Evolutionary conservation across 2,329 filamentous ascomycete species (phyloP).

Genomic region (Epichloe gansuensis): DNA sequence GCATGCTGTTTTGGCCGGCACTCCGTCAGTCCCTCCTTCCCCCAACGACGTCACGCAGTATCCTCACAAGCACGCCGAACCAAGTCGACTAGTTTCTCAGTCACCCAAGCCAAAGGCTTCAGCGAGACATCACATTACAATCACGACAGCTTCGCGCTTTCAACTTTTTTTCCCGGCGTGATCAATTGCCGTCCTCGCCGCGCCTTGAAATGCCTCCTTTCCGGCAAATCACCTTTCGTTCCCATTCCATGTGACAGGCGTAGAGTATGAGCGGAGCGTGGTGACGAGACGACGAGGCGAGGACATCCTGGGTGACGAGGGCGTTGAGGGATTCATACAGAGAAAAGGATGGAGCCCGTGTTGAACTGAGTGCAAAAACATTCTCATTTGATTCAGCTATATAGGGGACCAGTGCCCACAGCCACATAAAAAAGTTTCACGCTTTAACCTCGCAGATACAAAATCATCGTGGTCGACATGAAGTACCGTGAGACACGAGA

Average conservation of each 20-base stretch:
- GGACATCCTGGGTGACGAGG: constrained; percentile 51
- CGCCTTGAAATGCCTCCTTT: not conserved
- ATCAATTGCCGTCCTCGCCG: no score
- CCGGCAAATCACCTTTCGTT: constrained; percentile 25
- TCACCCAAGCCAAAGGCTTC: no score
- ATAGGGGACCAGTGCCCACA: not conserved
- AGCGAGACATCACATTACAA: no score
- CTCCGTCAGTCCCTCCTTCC: no score
- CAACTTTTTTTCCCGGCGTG: no score
- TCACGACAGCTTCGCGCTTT: no score
- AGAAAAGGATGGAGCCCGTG: constrained; percentile 48
- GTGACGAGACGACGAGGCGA: constrained; percentile 48
- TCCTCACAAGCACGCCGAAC: no score
- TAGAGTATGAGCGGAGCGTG: constrained; percentile 51
- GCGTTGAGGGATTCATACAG: constrained; percentile 41
- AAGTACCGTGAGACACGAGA: not conserved
- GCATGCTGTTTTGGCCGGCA: no score
- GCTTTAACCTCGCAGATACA: not conserved
- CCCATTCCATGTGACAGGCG: constrained; percentile 49
- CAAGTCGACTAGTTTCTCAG: no score
- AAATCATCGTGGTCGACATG: not conserved
- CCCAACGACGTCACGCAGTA: no score
- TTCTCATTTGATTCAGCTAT: not conserved
- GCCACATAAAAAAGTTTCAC: not conserved
- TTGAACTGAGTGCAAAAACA: constrained; percentile 19